Evolutionary conservation across 257 asterid genomes (phyloP), one percentile per base, ranked within the genome.

Genomic region (Fraxinus pennsylvanica): DNA sequence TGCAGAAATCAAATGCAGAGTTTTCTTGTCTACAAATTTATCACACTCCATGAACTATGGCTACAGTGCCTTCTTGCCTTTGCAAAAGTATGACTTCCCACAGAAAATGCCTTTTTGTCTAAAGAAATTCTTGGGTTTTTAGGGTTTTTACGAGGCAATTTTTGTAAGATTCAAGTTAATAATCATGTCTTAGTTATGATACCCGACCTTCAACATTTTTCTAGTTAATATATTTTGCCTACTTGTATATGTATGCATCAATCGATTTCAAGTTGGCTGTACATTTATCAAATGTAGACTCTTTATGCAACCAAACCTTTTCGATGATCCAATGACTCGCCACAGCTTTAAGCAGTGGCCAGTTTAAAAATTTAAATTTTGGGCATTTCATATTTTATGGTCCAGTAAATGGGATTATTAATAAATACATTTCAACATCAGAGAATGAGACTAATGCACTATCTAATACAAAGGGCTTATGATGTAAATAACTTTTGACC

Each of bases 401-500:
- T n/a, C n/a, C n/a, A n/a, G n/a, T 74, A 69, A 71, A 65, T 82
- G 72, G 80, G 79, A 70, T 72, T 82, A 71, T 73, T 54, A 83
- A 63, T 27, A 63, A 86, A 81, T 72, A 75, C 68, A 82, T 82
- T 79, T 78, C 85, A 80, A 76, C 76, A 82, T 77, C 66, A 68
- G 76, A 68, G 39, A 75, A 71, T 27, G 38, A 71, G 81, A 68
- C 66, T 39, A 81, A 72, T 70, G 65, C 83, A 81, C 87, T 83
- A 81, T 81, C 10, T 63, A 22, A 73, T 17, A 66, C 41, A 82
- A 87, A 82, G 87, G 73, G 68, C 29, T 85, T 87, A 79, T 71
- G 72, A 85, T 75, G 2, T 79, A 70, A 25, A 70, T 84, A 81
- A 81, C 89, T 87, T 87, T 87, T 87, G 91, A 87, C 91, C 86